Evolutionary conservation across 2,329 filamentous ascomycete genomes (phyloP).

Genomic region (Cytospora chrysosperma): DNA sequence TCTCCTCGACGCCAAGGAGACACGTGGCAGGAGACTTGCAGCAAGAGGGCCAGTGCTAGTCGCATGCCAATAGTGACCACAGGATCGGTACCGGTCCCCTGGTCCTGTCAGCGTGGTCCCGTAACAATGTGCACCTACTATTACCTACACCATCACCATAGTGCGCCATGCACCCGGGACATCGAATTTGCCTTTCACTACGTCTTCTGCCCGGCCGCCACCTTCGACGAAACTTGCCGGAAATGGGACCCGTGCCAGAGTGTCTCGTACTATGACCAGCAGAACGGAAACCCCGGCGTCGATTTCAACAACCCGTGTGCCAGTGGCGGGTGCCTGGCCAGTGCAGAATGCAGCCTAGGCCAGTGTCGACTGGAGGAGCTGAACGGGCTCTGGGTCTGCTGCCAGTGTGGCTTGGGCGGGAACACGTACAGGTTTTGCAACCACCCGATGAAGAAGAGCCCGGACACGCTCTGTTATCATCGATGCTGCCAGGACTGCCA

Average conservation of each 20-base stretch:
- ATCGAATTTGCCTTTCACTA: conserved; percentile 45
- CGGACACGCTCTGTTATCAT: conserved; percentile 54
- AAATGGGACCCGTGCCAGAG: conserved; percentile 32
- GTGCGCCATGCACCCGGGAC: conserved; percentile 41
- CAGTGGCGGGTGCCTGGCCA: conserved; percentile 45
- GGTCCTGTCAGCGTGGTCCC: not conserved
- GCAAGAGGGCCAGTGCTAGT: not conserved
- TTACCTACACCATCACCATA: conserved; percentile 52
- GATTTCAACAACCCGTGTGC: conserved; percentile 45
- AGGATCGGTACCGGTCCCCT: not conserved
- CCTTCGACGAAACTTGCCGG: conserved; percentile 30
- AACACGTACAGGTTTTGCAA: conserved; percentile 48
- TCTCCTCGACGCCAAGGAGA: conserved; percentile 6
- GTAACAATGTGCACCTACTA: conserved; percentile 49
- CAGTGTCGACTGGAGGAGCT: conserved; percentile 50
- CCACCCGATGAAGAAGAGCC: conserved; percentile 45
- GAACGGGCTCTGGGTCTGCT: conserved; percentile 50
- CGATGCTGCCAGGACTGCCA: conserved; percentile 46
- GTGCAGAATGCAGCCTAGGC: conserved; percentile 47
- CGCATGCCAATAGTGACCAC: not conserved
- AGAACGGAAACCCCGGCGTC: conserved; percentile 29
- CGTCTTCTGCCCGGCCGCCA: conserved; percentile 42
- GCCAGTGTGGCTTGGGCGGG: conserved; percentile 45
- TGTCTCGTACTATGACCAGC: conserved; percentile 33
- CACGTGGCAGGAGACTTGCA: no score